Base-by-base conservation (phyloP, 208 protist genomes). In the Acanthamoeba triangularis region DNA sequence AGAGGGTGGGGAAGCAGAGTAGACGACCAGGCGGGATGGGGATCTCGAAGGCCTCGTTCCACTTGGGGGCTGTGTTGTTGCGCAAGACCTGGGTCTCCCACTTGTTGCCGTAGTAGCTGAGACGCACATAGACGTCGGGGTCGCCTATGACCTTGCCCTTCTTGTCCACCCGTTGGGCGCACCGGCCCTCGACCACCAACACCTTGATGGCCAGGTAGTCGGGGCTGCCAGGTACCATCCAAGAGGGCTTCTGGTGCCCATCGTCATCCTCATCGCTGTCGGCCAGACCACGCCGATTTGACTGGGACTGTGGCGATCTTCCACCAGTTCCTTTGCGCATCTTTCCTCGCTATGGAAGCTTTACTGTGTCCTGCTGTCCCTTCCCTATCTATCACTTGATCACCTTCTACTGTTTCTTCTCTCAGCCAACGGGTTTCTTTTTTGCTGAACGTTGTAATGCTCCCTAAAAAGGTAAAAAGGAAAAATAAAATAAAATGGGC, bases 21-120 rank as follows among this genome's bases (percentile, higher is more conserved):
- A 2, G 54, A 25, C 0, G 20, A 84, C 74, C 74, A 0, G 25
- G 74, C 7, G 74, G 74, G 23, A 84, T 84, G 41, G 74, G 74
- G 41, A 84, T 54, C 41, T 84, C 74, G 33, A 84, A 84, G 74
- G 33, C 14, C 74, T 84, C 74, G 74, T 84, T 84, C 74, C 74
- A 84, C 33, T 84, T 84, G 25, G 74, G 74, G 41, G 37, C 74
- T 13, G 23, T n/a, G 41, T 49, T 84, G 74, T 84, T 84, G 41
- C 74, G 74, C 6, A 84, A 33, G 7, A 84, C 20, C 25, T 84
- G 74, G 8, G 74, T 84, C 44, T 84, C 41, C 35, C 44, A 84
- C 41, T 47, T 49, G 8, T n/a, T 47, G 35, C 41, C 41, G 74
- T 33, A 84, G 74, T 84, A 84, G 74, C 18, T 54, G 74, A 84